A percentile compares a stretch with the other conserved stretches of the same genome.
Conservation (phyloP, 2,329 filamentous ascomycete genomes). For the Penicillium sp. region DNA sequence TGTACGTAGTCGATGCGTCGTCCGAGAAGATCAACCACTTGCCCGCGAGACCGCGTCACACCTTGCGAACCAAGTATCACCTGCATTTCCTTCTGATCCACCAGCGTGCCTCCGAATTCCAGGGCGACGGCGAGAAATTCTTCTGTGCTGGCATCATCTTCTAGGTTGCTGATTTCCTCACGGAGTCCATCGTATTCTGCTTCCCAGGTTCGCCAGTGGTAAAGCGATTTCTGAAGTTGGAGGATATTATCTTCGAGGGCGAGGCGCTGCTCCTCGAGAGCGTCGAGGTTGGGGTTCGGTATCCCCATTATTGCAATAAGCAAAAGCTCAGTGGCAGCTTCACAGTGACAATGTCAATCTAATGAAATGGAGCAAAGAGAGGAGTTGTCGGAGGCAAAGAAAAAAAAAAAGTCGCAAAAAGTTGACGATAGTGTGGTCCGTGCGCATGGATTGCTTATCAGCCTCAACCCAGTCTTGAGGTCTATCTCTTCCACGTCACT, state of each 20-base stretch:
- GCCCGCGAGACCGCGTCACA: slow-evolving; percentile 46
- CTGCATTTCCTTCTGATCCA: slow-evolving; percentile 47
- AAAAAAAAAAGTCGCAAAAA: slow-evolving; percentile 9
- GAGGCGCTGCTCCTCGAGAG: slow-evolving; percentile 65
- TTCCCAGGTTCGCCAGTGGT: slow-evolving; percentile 85
- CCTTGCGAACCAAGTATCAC: slow-evolving; percentile 43
- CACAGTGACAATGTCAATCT: not conserved
- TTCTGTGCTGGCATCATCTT: slow-evolving; percentile 42
- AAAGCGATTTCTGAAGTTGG: slow-evolving; percentile 65
- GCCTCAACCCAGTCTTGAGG: slow-evolving; percentile 3
- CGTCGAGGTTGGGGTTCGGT: slow-evolving; percentile 48
- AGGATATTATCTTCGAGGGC: slow-evolving; percentile 67
- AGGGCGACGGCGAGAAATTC: slow-evolving; percentile 45
- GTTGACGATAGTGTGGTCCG: slow-evolving; percentile 19
- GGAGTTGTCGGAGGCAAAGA: slow-evolving; percentile 1
- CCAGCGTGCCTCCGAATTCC: slow-evolving; percentile 40
- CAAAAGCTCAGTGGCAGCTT: not conserved
- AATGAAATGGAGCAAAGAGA: not conserved
- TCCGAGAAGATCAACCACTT: slow-evolving; percentile 60
- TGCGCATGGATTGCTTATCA: slow-evolving; percentile 13
- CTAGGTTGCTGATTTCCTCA: slow-evolving; percentile 61
- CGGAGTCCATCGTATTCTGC: slow-evolving; percentile 83
- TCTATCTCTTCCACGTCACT: slow-evolving; percentile 4
- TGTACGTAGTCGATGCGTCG: slow-evolving; percentile 82
- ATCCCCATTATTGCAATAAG: slow-evolving; percentile 24